Percentiles rank a stretch among this genome's conserved stretches.
These are phyloP conservation scores for Lactarius hatsudake DNA, from an alignment of 768 basidiomycete species.

Conservation along the genomic window DNA sequence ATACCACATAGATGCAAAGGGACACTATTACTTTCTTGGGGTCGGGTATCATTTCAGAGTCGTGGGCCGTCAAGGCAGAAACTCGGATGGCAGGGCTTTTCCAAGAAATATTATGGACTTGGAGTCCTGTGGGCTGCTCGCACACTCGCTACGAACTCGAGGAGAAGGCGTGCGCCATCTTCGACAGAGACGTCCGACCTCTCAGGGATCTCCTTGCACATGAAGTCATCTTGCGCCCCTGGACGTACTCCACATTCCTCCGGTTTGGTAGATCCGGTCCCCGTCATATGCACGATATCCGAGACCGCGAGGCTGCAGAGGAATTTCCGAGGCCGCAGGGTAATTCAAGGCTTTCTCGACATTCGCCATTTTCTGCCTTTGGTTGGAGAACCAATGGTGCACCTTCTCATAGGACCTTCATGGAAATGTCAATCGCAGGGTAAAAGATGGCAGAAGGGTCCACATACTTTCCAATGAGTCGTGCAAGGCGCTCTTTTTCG, in stretches of 20 bases:
- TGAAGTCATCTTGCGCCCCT: neutral
- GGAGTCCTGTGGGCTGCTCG: constrained; percentile 5
- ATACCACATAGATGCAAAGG: constrained; percentile 10
- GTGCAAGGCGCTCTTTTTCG: constrained; percentile 22
- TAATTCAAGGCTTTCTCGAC: constrained; percentile 13
- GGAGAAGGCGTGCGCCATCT: constrained; percentile 21
- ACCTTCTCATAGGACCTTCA: constrained; percentile 22
- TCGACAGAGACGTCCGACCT: constrained; percentile 19
- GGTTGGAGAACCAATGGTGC: constrained; percentile 25
- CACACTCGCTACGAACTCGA: constrained; percentile 19
- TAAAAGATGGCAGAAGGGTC: neutral
- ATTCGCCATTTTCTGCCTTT: constrained; percentile 21
- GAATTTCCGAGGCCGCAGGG: neutral
- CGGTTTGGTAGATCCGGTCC: neutral
- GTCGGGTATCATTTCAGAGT: constrained; percentile 14
- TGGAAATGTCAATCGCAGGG: neutral
- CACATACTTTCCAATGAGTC: constrained; percentile 22
- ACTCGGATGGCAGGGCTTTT: neutral
- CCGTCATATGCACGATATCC: neutral
- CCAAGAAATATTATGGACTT: constrained; percentile 5
- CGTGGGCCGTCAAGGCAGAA: neutral
- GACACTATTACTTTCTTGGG: neutral
- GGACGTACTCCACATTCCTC: neutral
- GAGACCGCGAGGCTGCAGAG: neutral
- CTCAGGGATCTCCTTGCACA: constrained; percentile 10